Conservation (phyloP, 768 basidiomycete genomes). For the Scleroderma bovista region DNA sequence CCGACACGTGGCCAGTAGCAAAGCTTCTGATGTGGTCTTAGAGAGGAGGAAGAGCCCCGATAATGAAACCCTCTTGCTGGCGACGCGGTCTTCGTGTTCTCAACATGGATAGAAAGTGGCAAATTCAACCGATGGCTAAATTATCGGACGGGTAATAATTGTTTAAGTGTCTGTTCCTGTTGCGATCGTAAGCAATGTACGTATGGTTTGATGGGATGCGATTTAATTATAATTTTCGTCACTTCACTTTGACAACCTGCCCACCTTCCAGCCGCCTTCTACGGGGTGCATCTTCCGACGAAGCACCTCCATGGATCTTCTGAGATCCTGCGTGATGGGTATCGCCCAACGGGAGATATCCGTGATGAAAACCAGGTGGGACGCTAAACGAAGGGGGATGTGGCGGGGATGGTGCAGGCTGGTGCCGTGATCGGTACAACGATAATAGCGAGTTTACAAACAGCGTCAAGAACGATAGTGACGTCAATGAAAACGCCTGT, state of each 20-base stretch:
- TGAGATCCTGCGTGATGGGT: slow-evolving; percentile 42
- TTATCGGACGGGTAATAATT: neutral
- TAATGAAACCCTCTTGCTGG: neutral
- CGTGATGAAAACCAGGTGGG: slow-evolving; percentile 38
- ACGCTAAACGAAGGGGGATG: slow-evolving; percentile 31
- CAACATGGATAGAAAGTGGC: no score
- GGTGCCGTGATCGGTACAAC: slow-evolving; percentile 66
- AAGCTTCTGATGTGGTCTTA: neutral
- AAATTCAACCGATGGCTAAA: neutral
- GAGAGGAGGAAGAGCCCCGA: neutral
- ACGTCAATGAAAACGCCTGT: slow-evolving; percentile 71
- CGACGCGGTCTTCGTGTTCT: neutral
- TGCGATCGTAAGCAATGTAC: neutral
- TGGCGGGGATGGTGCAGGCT: slow-evolving; percentile 34
- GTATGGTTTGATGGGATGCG: slow-evolving; percentile 4
- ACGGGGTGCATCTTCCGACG: slow-evolving; percentile 40
- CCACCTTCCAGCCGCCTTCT: slow-evolving; percentile 55
- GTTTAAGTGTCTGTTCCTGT: neutral
- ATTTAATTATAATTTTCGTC: slow-evolving; percentile 12
- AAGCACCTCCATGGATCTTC: slow-evolving; percentile 25
- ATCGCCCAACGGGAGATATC: slow-evolving; percentile 47
- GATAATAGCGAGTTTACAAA: slow-evolving; percentile 79
- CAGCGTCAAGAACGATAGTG: slow-evolving; percentile 68
- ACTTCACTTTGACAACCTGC: slow-evolving; percentile 50
- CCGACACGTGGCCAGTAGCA: neutral